phyloP scores from a whole-genome alignment of 1,139 yeast species.

The Blastobotrys aristatus region DNA sequence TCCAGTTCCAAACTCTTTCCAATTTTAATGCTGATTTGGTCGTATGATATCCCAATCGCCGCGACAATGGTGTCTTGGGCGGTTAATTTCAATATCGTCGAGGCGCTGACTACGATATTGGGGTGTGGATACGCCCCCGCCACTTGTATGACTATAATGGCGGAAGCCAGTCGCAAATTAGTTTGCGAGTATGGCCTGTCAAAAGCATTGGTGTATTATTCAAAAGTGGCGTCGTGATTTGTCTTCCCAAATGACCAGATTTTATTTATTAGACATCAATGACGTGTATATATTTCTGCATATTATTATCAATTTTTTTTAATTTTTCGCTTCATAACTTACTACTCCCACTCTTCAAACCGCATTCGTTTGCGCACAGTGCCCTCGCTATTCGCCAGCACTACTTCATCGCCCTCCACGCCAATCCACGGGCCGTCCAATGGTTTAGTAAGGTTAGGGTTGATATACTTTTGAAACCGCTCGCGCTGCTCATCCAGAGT shows the following conservation, averaged over 20 bases:
- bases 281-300: no score
- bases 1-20: conserved; percentile 81
- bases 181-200: conserved; percentile 21
- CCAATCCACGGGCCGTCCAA: conserved; percentile 82
- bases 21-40: conserved; percentile 94
- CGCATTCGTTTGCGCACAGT: conserved; percentile 45
- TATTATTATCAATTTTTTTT: no score
- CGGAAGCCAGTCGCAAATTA: conserved; percentile 20
- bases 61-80: conserved; percentile 56
- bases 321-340: no score
- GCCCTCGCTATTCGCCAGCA: conserved; percentile 58
- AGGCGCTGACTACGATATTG: conserved; percentile 57
- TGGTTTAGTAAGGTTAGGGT: conserved; percentile 63
- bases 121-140: conserved; percentile 41
- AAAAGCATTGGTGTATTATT: conserved; percentile 4
- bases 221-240: not conserved
- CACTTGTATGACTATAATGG: conserved; percentile 26
- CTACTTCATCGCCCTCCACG: conserved; percentile 57
- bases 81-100: conserved; percentile 59
- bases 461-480: conserved; percentile 62
- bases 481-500: conserved; percentile 70
- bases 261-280: no score
- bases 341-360: conserved; percentile 46
- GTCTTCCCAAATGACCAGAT: no score
- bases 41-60: conserved; percentile 75